Evolutionary conservation across 768 basidiomycete genomes (phyloP), one percentile per base, ranked within the genome.

Genomic region (Scleroderma bovista): DNA sequence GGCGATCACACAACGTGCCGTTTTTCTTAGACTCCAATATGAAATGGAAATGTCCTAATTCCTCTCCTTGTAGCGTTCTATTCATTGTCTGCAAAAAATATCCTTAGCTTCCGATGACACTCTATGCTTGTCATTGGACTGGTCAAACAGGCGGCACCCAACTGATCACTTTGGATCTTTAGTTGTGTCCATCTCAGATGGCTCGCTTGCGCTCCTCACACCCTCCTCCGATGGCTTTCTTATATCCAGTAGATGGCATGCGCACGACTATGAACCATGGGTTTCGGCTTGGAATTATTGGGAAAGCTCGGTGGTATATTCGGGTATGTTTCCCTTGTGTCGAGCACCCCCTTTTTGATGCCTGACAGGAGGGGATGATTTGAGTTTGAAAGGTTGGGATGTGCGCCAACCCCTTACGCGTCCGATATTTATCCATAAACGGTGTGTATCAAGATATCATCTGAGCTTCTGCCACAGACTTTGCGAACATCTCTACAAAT

Each of bases 241-340:
- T 1, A 63, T 85, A 3, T 69, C 70, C 5, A 67, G 78, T 22
- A 75, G 74, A 2, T 98, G 93, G 93, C 73, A 80, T 51, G 94
- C 90, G 1, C 96, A 98, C 58, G 90, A 93, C 50, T 83, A 84
- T 59, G 96, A 99, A 62, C 88, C 94, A 1, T 99, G 96, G 96
- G 81, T 92, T 44, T 83, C 87, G 1, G 83, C 88, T 1, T 98
- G 92, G 85, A 80, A 97, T 59, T 84, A 86, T 55, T 95, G 92
- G 88, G 72, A 93, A 51, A 71, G 74, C 1, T 81, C 83, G 58
- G 65, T 89, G 32, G 72, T 96, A 4, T 97, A 90, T 70, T 92
- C 92, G 11, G 94, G 93, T 88, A 42, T 43, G 70, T 56, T 41
- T 12, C 39, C 31, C 31, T 17, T 23, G 10, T 46, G 24, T 29